These are phyloP conservation scores for Fraxinus excelsior DNA, from an alignment of 257 asterid genomes.

Conservation along the genomic window DNA sequence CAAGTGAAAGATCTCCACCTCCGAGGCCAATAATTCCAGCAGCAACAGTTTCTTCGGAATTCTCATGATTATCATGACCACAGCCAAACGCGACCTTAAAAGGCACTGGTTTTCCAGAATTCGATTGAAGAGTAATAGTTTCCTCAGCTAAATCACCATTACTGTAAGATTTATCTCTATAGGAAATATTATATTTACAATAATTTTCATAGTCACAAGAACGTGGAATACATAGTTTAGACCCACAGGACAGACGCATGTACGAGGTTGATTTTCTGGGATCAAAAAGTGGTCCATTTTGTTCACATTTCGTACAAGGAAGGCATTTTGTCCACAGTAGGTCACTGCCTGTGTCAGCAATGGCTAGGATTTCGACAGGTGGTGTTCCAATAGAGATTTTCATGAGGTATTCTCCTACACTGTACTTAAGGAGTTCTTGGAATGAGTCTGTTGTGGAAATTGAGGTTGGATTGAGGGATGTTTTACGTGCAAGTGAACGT, in stretches of 20 bases:
- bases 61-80: conserved; percentile 44
- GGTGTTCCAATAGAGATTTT: conserved; percentile 53
- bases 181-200: conserved; percentile 39
- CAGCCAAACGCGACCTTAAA: conserved; percentile 53
- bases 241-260: conserved; percentile 26
- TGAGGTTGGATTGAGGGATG: conserved; percentile 12
- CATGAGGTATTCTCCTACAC: neutral
- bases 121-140: conserved; percentile 39
- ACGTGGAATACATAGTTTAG: conserved; percentile 31
- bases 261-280: conserved; percentile 32
- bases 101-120: conserved; percentile 10
- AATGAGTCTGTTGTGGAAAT: neutral
- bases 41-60: conserved; percentile 25
- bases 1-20: conserved; percentile 44
- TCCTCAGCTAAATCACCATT: conserved; percentile 48
- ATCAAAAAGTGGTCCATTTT: conserved; percentile 47
- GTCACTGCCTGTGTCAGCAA: conserved; percentile 73
- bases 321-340: conserved; percentile 61
- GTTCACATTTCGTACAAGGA: conserved; percentile 51
- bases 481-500: conserved; percentile 45
- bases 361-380: conserved; percentile 38
- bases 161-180: conserved; percentile 42
- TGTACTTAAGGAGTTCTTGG: conserved; percentile 19
- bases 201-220: conserved; percentile 25
- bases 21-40: conserved; percentile 57